phyloP scores from a whole-genome alignment of 2,329 filamentous ascomycete species.

The Penicillium sclerotiorum region DNA sequence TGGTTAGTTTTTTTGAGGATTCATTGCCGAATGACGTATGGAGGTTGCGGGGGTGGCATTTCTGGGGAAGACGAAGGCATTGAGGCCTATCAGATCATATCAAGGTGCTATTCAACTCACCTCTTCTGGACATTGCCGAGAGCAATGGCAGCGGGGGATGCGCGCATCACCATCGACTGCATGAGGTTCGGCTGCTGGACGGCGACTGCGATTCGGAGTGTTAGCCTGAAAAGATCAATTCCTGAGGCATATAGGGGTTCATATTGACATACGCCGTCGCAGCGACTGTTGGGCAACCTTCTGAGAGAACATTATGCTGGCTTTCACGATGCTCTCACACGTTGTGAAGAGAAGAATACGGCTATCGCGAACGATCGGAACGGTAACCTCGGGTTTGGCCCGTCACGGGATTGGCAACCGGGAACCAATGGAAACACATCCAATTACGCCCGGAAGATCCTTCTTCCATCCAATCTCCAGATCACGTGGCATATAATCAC shows the following conservation, averaged over 20 bases:
- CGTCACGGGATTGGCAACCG: conserved; percentile 37
- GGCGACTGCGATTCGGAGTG: conserved; percentile 42
- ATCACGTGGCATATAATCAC: conserved; percentile 1
- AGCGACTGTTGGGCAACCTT: conserved; percentile 52
- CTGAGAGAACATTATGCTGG: conserved; percentile 49
- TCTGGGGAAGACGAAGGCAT: neutral
- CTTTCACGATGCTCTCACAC: conserved; percentile 19
- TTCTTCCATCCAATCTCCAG: conserved; percentile 30
- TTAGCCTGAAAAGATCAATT: conserved; percentile 19
- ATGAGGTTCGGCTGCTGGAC: conserved; percentile 48
- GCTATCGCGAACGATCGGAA: conserved; percentile 38
- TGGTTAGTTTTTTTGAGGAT: conserved; percentile 16
- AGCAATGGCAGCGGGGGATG: conserved; percentile 48
- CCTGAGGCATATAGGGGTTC: neutral
- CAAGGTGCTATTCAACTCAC: conserved; percentile 30
- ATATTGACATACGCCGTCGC: conserved; percentile 49
- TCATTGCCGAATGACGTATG: conserved; percentile 33
- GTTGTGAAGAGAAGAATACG: conserved; percentile 15
- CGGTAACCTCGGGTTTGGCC: conserved; percentile 43
- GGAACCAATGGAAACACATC: conserved; percentile 36
- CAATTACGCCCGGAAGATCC: conserved; percentile 43
- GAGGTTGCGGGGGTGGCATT: conserved; percentile 3
- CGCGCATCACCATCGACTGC: conserved; percentile 46
- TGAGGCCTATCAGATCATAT: neutral
- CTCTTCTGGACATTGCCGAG: conserved; percentile 49